Conservation (phyloP, 805 yeast species). For the Clavispora phyllophila region DNA sequence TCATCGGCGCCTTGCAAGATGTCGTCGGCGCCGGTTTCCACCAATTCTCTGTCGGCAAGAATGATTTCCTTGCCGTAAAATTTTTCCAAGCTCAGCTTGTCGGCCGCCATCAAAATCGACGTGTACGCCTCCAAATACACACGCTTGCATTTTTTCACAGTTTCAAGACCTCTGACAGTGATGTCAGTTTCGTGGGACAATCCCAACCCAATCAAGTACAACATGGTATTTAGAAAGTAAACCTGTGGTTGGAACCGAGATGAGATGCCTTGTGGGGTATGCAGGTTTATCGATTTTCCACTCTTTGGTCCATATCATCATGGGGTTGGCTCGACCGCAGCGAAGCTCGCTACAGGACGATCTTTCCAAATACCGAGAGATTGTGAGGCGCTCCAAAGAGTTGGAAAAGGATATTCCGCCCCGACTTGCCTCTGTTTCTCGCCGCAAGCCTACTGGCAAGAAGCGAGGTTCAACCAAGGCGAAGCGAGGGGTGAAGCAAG, state of each 20-base stretch:
- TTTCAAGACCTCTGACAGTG: conserved; percentile 89
- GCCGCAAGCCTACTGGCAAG: background rate
- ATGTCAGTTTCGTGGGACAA: conserved; percentile 84
- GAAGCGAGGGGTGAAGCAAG: background rate
- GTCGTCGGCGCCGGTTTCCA: conserved; percentile 81
- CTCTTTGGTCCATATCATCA: background rate
- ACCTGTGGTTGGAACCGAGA: background rate
- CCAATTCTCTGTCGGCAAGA: conserved; percentile 91
- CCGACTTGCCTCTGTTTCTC: background rate
- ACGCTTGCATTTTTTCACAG: conserved; percentile 75
- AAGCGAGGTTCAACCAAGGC: background rate
- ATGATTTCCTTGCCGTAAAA: conserved; percentile 83
- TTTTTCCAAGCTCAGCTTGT: conserved; percentile 64
- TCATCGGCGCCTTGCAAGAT: conserved; percentile 71
- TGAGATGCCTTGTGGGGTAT: background rate
- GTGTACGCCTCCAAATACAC: conserved; percentile 97
- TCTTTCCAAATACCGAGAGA: conserved; percentile 15
- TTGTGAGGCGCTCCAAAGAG: conserved; percentile 12
- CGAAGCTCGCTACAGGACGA: conserved; percentile 10
- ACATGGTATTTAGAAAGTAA: conserved; percentile 43
- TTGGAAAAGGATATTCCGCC: conserved; percentile 27
- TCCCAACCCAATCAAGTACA: conserved; percentile 88
- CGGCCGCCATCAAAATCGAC: conserved; percentile 91
- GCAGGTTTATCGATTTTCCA: background rate
- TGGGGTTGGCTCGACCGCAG: background rate